Conservation (phyloP, 2,329 filamentous ascomycete genomes). For the Hymenoscyphus fraxineus region DNA sequence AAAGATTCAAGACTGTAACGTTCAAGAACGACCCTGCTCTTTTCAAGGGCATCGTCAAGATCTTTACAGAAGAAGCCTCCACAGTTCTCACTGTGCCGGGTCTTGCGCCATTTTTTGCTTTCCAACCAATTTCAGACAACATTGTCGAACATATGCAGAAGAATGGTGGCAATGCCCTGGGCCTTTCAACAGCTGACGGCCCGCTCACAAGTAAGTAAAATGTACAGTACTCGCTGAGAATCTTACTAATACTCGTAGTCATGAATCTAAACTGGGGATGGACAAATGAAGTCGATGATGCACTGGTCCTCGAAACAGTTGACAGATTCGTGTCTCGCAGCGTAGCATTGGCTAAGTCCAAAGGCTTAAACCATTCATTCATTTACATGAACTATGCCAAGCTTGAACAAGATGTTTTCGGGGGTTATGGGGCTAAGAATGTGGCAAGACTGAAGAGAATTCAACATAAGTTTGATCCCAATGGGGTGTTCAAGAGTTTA, state of each 20-base stretch:
- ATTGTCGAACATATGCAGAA: slow-evolving; percentile 22
- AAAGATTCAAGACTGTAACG: slow-evolving; percentile 22
- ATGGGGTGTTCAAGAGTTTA: slow-evolving; percentile 29
- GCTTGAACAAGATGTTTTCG: slow-evolving; percentile 35
- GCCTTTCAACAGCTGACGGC: slow-evolving; percentile 17
- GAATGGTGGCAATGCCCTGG: slow-evolving; percentile 28
- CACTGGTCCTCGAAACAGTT: slow-evolving; percentile 3
- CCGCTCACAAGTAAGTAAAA: slow-evolving; percentile 19
- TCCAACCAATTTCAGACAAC: slow-evolving; percentile 23
- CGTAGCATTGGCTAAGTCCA: slow-evolving; percentile 12
- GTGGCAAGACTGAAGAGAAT: slow-evolving; percentile 25
- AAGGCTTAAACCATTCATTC: slow-evolving; percentile 17
- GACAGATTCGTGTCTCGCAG: slow-evolving; percentile 13
- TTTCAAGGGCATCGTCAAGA: slow-evolving; percentile 18
- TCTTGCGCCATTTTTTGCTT: slow-evolving; percentile 19
- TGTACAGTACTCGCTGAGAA: background rate
- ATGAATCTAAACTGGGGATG: slow-evolving; percentile 21
- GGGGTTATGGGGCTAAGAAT: slow-evolving; percentile 37
- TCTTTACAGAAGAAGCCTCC: slow-evolving; percentile 21
- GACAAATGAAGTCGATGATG: slow-evolving; percentile 16
- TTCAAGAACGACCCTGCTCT: slow-evolving; percentile 21
- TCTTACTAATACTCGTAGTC: slow-evolving; percentile 9
- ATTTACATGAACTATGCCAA: slow-evolving; percentile 40
- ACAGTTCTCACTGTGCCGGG: slow-evolving; percentile 15
- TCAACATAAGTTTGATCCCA: slow-evolving; percentile 29